A percentile compares a stretch with the other conserved stretches of the same genome.
These are phyloP conservation scores for Aspergillus japonicus DNA, from an alignment of 2,329 filamentous ascomycete genomes.

Conservation along the genomic window DNA sequence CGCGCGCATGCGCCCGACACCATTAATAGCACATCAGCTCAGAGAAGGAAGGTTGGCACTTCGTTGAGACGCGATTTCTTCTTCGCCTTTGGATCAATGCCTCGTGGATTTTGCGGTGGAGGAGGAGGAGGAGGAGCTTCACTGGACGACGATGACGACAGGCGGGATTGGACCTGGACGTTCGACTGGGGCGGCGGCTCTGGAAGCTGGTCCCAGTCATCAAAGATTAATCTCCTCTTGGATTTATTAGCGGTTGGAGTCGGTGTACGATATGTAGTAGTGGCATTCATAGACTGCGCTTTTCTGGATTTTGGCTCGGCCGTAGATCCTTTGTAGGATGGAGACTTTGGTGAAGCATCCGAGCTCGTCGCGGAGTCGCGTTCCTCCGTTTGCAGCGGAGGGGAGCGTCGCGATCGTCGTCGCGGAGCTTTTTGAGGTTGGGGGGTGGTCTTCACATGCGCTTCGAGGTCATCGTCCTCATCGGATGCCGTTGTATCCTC, in stretches of 20 bases:
- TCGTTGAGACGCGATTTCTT: conserved; percentile 43
- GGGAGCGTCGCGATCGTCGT: too few species aligned
- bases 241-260: conserved; percentile 19
- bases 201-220: conserved; percentile 41
- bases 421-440: neutral
- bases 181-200: conserved; percentile 28
- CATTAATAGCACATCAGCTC: conserved; percentile 15
- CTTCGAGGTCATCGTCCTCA: conserved; percentile 39
- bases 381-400: too few species aligned
- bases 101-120: conserved; percentile 14
- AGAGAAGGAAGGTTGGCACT: conserved; percentile 46
- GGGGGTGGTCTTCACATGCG: conserved; percentile 13
- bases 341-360: neutral
- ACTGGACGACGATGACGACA: conserved; percentile 12
- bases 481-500: conserved; percentile 28
- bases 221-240: conserved; percentile 36
- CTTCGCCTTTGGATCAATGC: conserved; percentile 29
- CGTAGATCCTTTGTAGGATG: neutral
- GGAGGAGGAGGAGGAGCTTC: conserved; percentile 5
- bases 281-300: conserved; percentile 8
- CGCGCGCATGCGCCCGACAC: neutral
- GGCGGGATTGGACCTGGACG: conserved; percentile 22
- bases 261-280: conserved; percentile 5
- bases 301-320: conserved; percentile 5
- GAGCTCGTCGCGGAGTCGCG: neutral